These are phyloP conservation scores for Fragilaria crotonensis DNA, from an alignment of 108 stramenopile species.

Conservation along the genomic window DNA sequence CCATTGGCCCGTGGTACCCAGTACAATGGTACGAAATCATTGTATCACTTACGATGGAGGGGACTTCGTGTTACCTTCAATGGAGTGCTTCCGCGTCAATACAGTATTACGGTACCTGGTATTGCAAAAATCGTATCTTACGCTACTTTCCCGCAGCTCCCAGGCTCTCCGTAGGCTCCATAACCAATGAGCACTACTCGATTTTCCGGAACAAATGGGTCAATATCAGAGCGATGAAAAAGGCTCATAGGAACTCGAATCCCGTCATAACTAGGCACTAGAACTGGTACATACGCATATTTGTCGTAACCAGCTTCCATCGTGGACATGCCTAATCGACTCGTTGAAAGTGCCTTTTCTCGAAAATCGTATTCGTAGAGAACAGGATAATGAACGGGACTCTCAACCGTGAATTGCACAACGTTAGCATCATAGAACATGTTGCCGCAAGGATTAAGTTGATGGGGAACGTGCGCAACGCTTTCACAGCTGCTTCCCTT, in stretches of 20 bases:
- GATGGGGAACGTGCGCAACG: constrained; percentile 1
- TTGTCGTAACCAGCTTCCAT: background rate
- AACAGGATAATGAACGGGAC: constrained; percentile 10
- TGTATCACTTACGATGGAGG: too few species aligned
- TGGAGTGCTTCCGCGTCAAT: too few species aligned
- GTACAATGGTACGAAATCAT: too few species aligned
- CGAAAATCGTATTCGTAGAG: constrained; percentile 24
- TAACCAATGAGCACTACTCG: constrained; percentile 39
- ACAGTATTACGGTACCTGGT: too few species aligned
- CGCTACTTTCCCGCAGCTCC: too few species aligned
- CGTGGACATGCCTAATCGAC: background rate
- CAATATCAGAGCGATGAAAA: constrained; percentile 9
- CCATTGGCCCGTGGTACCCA: too few species aligned
- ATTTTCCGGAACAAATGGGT: background rate
- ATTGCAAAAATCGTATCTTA: too few species aligned
- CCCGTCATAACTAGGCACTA: constrained; percentile 30
- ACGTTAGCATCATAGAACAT: constrained; percentile 18
- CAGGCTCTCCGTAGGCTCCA: constrained; percentile 61
- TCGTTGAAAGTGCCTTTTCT: background rate
- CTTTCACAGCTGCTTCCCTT: constrained; percentile 1
- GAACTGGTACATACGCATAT: constrained; percentile 1
- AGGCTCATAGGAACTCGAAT: constrained; percentile 30
- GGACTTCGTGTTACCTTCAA: too few species aligned
- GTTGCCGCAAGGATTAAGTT: constrained; percentile 22
- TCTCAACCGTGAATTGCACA: constrained; percentile 21